Percentiles rank a stretch among this genome's conserved stretches.
Conservation (phyloP, 345 rosid genomes). For the Mallotus nudiflorus region DNA sequence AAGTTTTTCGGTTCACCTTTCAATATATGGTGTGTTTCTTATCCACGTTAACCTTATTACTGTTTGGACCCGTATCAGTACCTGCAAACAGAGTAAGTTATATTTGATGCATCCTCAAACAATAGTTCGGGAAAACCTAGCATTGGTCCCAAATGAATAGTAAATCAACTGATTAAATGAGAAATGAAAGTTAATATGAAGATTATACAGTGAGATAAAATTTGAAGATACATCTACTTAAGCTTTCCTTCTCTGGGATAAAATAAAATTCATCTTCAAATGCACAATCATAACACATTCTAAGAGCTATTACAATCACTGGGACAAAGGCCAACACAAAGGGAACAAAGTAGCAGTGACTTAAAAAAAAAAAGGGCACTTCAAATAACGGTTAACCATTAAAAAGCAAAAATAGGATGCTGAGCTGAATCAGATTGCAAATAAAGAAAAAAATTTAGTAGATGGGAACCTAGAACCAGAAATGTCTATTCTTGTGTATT, state of each 20-base stretch:
- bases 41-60: conserved; percentile 77
- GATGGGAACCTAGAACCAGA: background rate
- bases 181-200: background rate
- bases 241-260: no score
- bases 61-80: conserved; percentile 59
- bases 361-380: background rate
- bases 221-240: no score
- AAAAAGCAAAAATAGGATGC: background rate
- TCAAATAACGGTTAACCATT: background rate
- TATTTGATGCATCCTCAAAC: background rate
- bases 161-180: background rate
- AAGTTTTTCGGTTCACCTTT: conserved; percentile 45
- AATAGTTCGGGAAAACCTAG: background rate
- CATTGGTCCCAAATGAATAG: background rate
- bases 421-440: background rate
- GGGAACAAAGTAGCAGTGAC: background rate
- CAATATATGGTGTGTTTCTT: conserved; percentile 66
- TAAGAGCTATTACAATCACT: background rate
- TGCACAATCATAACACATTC: no score
- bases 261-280: no score
- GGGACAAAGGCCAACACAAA: no score
- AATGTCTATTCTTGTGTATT: background rate
- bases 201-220: no score
- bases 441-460: background rate
- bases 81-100: conserved; percentile 45